Evolutionary conservation across 2,329 filamentous ascomycete genomes (phyloP).

Genomic region (Anthostomella pinea): DNA sequence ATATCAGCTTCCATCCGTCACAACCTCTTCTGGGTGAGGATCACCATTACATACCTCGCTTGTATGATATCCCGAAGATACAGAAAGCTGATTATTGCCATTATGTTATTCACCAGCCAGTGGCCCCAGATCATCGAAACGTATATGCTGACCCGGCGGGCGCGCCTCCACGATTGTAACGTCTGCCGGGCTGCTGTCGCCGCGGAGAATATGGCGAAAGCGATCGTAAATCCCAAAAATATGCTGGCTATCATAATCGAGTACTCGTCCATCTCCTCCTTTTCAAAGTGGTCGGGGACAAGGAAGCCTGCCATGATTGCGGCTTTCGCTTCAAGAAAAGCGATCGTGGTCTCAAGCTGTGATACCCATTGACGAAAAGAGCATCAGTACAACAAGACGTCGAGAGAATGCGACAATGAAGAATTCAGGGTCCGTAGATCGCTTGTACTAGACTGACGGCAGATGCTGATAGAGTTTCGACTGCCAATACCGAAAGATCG

Average conservation of each 20-base stretch:
- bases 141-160: slow-evolving; percentile 1
- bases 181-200: slow-evolving; percentile 3
- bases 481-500: no score
- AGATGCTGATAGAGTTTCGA: no score
- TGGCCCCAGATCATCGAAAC: slow-evolving; percentile 8
- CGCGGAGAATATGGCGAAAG: slow-evolving; percentile 5
- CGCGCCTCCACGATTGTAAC: neutral
- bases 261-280: slow-evolving; percentile 1
- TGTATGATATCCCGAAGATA: slow-evolving; percentile 5
- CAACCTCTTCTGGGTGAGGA: no score
- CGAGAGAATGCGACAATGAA: no score
- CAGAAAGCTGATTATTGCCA: slow-evolving; percentile 4
- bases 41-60: slow-evolving; percentile 5
- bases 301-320: slow-evolving; percentile 1
- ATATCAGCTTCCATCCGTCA: no score
- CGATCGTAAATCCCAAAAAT: slow-evolving; percentile 3
- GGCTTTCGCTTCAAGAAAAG: neutral
- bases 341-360: no score
- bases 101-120: slow-evolving; percentile 4
- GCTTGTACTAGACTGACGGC: no score
- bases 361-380: no score
- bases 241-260: slow-evolving; percentile 4
- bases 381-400: no score
- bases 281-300: slow-evolving; percentile 1
- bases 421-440: no score